phyloP scores from a whole-genome alignment of 1,284 basidiomycete species.

The Leucoagaricus sp. region DNA sequence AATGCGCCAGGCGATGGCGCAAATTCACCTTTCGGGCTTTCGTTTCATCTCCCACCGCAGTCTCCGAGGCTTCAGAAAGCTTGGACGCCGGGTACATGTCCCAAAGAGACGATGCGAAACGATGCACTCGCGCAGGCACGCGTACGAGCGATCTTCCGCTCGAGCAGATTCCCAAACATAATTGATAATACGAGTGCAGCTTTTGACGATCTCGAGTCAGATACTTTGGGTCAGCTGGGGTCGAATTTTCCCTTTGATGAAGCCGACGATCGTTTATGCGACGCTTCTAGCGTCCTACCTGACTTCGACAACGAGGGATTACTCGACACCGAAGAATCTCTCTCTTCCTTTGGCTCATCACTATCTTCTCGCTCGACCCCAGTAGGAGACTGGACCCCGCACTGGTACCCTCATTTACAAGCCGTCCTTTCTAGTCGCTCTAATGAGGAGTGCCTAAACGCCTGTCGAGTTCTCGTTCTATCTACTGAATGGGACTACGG shows the following conservation, averaged over 20 bases:
- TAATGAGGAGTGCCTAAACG: not conserved
- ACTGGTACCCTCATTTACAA: conserved; percentile 3
- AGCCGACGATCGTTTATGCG: not conserved
- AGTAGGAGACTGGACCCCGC: not conserved
- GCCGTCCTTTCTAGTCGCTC: conserved; percentile 1
- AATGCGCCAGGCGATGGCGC: not conserved
- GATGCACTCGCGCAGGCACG: conserved; percentile 9
- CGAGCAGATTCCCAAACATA: conserved; percentile 7
- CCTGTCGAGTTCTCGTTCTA: conserved; percentile 6
- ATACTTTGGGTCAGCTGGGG: not conserved
- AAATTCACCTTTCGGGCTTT: not conserved
- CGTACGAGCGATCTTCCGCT: conserved; percentile 10
- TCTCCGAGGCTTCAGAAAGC: conserved; percentile 10
- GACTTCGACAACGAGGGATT: conserved; percentile 5
- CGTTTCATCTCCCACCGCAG: not conserved
- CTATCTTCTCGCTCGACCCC: conserved; percentile 7
- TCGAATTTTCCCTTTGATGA: not conserved
- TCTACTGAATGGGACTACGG: conserved; percentile 7
- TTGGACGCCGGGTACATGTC: not conserved
- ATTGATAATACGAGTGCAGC: not conserved
- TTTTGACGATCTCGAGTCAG: conserved; percentile 6
- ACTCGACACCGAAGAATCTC: not conserved
- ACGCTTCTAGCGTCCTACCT: not conserved
- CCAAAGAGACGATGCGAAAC: not conserved
- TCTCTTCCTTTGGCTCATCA: not conserved